These are phyloP conservation scores for Mucor mucedo DNA, from an alignment of 371 early-diverging fungal species.

Conservation along the genomic window DNA sequence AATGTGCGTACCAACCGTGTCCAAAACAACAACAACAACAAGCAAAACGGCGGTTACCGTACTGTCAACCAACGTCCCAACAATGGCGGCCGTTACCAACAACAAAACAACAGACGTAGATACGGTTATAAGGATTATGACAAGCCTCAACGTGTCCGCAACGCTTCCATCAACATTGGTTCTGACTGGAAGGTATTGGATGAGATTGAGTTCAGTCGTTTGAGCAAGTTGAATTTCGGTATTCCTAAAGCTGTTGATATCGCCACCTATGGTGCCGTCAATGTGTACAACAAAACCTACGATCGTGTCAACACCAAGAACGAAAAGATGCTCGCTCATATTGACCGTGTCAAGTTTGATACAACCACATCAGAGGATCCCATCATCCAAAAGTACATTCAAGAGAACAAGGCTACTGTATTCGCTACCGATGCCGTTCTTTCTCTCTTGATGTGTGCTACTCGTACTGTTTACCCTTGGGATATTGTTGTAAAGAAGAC, in stretches of 20 bases:
- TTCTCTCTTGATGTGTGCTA: conserved; percentile 91
- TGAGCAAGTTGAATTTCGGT: conserved; percentile 83
- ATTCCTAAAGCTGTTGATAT: conserved; percentile 80
- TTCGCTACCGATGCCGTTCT: conserved; percentile 92
- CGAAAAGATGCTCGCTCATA: conserved; percentile 75
- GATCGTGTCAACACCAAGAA: conserved; percentile 87
- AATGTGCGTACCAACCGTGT: conserved; percentile 40
- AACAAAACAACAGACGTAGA: conserved; percentile 47
- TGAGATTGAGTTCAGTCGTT: conserved; percentile 91
- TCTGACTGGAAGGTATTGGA: conserved; percentile 93
- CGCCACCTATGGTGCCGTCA: conserved; percentile 69
- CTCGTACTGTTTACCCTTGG: conserved; percentile 94
- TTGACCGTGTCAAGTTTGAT: conserved; percentile 76
- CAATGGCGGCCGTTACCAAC: conserved; percentile 49
- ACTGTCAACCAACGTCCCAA: conserved; percentile 53
- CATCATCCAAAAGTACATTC: conserved; percentile 71
- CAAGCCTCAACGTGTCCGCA: conserved; percentile 78
- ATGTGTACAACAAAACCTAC: conserved; percentile 82
- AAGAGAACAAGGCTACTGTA: conserved; percentile 73
- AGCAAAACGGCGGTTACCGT: conserved; percentile 37
- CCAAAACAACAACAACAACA: conserved; percentile 38
- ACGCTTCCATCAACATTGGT: conserved; percentile 87
- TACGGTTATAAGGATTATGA: conserved; percentile 61
- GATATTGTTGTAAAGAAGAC: conserved; percentile 92
- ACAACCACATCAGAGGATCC: conserved; percentile 85